Evolutionary conservation across 345 rosid species (phyloP).

Genomic region (Carallia brachiata): DNA sequence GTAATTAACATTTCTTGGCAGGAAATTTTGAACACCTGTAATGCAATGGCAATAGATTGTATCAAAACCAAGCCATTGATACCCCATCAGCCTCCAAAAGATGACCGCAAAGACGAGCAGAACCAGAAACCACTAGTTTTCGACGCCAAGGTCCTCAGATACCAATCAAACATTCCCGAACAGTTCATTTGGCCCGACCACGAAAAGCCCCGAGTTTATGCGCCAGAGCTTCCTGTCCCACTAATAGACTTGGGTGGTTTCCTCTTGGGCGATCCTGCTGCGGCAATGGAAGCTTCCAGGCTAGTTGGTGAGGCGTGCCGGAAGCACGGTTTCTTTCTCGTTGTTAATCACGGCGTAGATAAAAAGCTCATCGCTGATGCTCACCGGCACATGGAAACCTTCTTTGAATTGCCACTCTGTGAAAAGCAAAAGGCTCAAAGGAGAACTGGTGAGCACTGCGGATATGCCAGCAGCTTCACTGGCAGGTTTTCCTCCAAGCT

Average conservation of each 20-base stretch:
- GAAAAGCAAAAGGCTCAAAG: conserved; percentile 79
- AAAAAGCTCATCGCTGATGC: conserved; percentile 57
- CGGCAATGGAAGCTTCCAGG: conserved; percentile 54
- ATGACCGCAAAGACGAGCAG: conserved; percentile 31
- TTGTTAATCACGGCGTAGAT: conserved; percentile 82
- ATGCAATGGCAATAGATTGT: conserved; percentile 39
- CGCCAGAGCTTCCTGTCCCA: conserved; percentile 69
- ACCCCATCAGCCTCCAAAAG: conserved; percentile 25
- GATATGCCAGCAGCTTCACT: conserved; percentile 97
- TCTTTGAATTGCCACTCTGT: conserved; percentile 70
- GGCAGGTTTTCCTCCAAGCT: conserved; percentile 85
- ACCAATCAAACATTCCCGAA: conserved; percentile 53
- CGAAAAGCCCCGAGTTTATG: conserved; percentile 54
- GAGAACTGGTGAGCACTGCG: conserved; percentile 74
- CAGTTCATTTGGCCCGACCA: conserved; percentile 92
- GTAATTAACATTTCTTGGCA: no score
- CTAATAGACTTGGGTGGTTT: conserved; percentile 62
- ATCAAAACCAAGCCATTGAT: conserved; percentile 21
- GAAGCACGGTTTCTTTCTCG: conserved; percentile 87
- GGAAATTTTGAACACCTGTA: neutral
- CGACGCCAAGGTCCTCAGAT: conserved; percentile 59
- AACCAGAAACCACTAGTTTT: conserved; percentile 46
- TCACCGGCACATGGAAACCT: conserved; percentile 57
- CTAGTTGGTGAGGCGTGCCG: conserved; percentile 67
- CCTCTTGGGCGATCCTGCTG: conserved; percentile 52